phyloP scores from a whole-genome alignment of 306 rosid genomes.

The Morella rubra region DNA sequence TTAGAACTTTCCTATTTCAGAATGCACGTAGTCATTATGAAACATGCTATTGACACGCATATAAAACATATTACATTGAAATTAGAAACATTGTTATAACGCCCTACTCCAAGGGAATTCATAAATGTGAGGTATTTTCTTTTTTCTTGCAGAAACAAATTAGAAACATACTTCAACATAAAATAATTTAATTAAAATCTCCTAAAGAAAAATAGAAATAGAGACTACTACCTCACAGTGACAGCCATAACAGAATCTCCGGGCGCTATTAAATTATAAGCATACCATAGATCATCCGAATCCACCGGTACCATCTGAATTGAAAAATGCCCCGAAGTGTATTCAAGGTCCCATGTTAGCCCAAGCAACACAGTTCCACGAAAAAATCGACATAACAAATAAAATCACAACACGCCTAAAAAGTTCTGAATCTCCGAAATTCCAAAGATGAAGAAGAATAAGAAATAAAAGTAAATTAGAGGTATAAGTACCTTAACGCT shows the following conservation, averaged over 20 bases:
- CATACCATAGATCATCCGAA: constrained; percentile 92
- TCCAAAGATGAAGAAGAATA: neutral
- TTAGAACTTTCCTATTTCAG: constrained; percentile 71
- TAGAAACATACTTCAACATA: no score
- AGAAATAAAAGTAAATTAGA: neutral
- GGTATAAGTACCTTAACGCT: constrained; percentile 71
- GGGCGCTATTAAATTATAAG: constrained; percentile 77
- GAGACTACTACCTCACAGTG: constrained; percentile 65
- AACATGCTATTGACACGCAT: neutral
- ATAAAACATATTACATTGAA: no score
- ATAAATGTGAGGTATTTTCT: no score
- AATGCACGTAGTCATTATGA: neutral
- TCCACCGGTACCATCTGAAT: constrained; percentile 87
- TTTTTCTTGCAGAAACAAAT: no score
- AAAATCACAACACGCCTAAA: neutral
- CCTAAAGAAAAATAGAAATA: neutral
- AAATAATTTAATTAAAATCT: neutral
- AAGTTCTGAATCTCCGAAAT: no score
- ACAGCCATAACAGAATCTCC: constrained; percentile 85
- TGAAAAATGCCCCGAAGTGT: constrained; percentile 10
- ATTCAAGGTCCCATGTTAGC: neutral
- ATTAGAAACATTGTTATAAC: no score
- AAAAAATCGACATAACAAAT: no score
- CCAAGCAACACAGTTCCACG: neutral
- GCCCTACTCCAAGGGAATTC: no score